phyloP scores from a whole-genome alignment of 2,329 filamentous ascomycete species.

The Laburnicola sp. region DNA sequence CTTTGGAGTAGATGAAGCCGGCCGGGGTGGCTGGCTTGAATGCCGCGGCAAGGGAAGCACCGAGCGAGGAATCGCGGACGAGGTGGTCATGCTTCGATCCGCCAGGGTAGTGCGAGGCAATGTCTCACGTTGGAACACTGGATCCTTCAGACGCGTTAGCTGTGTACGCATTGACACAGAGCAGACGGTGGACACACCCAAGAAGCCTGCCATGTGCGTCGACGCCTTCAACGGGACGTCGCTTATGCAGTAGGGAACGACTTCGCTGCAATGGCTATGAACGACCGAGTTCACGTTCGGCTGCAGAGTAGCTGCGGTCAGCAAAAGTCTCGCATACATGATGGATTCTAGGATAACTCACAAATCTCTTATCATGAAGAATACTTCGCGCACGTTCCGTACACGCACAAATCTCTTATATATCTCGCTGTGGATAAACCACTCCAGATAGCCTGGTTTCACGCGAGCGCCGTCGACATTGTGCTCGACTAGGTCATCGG shows the following conservation, averaged over 20 bases:
- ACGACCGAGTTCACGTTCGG: constrained; percentile 49
- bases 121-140: constrained; percentile 43
- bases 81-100: constrained; percentile 43
- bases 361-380: constrained; percentile 44
- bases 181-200: constrained; percentile 32
- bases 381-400: too few species aligned
- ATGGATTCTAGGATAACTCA: neutral
- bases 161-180: neutral
- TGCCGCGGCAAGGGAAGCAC: constrained; percentile 40
- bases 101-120: constrained; percentile 32
- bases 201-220: constrained; percentile 50
- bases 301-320: neutral
- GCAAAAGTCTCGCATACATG: neutral
- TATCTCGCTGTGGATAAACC: constrained; percentile 52
- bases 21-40: constrained; percentile 45
- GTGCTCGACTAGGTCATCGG: constrained; percentile 51
- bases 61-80: constrained; percentile 35
- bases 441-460: constrained; percentile 46
- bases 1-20: constrained; percentile 44
- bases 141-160: constrained; percentile 25
- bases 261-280: constrained; percentile 48
- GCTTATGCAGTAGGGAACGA: constrained; percentile 50
- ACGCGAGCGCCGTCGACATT: constrained; percentile 46
- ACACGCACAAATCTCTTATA: constrained; percentile 47
- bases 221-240: constrained; percentile 45